Percentiles rank a stretch among this genome's conserved stretches.
Conservation (phyloP, 1,284 basidiomycete genomes). For the Ustilago hordei region DNA sequence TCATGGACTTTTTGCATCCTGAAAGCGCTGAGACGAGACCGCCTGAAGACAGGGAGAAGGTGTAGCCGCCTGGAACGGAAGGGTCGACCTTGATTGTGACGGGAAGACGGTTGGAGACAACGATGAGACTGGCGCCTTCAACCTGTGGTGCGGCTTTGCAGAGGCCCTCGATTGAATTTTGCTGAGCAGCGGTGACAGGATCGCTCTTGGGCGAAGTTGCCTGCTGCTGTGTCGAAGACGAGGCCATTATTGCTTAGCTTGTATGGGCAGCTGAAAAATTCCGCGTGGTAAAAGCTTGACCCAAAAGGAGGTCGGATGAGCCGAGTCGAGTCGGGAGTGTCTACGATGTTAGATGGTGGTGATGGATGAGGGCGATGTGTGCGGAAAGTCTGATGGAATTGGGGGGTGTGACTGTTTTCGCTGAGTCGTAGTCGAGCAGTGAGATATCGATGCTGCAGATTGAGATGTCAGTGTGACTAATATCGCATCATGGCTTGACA, state of each 20-base stretch:
- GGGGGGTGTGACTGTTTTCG: neutral
- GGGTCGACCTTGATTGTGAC: constrained; percentile 69
- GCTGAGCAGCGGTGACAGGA: constrained; percentile 36
- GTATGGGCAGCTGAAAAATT: neutral
- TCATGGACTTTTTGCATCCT: constrained; percentile 67
- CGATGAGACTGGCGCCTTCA: constrained; percentile 77
- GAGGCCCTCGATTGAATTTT: constrained; percentile 38
- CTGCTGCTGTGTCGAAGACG: constrained; percentile 20
- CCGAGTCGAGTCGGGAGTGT: neutral
- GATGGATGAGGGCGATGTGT: neutral
- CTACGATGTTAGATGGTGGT: no score
- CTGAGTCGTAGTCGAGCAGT: neutral
- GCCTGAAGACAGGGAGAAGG: constrained; percentile 65
- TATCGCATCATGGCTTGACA: constrained; percentile 14
- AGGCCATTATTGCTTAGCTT: constrained; percentile 21
- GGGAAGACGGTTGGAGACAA: constrained; percentile 94
- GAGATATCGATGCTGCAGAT: constrained; percentile 3
- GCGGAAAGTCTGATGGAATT: neutral
- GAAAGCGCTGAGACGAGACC: constrained; percentile 68
- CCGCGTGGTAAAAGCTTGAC: neutral
- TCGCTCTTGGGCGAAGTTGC: constrained; percentile 16
- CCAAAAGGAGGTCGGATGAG: no score
- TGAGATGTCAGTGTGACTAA: constrained; percentile 24
- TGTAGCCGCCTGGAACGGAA: constrained; percentile 64
- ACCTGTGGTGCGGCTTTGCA: constrained; percentile 28